Evolutionary conservation across 805 yeast species (phyloP), one percentile per base, ranked within the genome.

Genomic region (Candida ipomoeae): DNA sequence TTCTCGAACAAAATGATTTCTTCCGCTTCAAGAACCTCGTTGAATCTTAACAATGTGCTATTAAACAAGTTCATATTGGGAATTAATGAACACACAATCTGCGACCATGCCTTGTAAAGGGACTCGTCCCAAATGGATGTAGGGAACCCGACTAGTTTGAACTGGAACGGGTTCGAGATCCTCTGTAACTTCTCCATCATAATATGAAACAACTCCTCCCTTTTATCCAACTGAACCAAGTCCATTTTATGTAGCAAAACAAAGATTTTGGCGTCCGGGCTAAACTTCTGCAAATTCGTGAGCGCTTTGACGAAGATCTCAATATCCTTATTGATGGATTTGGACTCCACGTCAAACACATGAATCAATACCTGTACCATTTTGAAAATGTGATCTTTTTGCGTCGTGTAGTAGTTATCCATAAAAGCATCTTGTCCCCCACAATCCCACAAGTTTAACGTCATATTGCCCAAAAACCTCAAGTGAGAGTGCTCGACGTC

Each of bases 121-220:
- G 92, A 83, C 66, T 92, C 98, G 69, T 92, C 97, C 98, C 98
- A 92, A 50, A 92, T 92, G 1, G 96, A 88, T 0, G 98, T 94
- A 5, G 97, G 92, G 64, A 90, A 92, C 2, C 97, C 97, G 14
- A 81, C 79, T 41, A 89, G 72, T 42, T 80, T 73, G 68, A 89
- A 89, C 51, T 70, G 75, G 55, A 61, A 73, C 17, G 89, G 88
- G 48, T 80, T 74, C 3, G 96, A 85, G 14, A 88, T 85, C 44
- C 81, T 83, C 57, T 84, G 85, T 53, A 94, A 70, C 60, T 86
- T 87, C 46, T 81, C 83, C 87, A 89, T 86, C 86, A 92, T 89
- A 18, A 88, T 82, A 15, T 78, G 79, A 62, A 90, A 91, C 56
- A 91, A 77, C 62, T 89, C 95, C 48, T 85, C 88, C 41, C 97